Evolutionary conservation across 1,284 basidiomycete species (phyloP), one percentile per base, ranked within the genome.

Genomic region (Ceratobasidium sp.): DNA sequence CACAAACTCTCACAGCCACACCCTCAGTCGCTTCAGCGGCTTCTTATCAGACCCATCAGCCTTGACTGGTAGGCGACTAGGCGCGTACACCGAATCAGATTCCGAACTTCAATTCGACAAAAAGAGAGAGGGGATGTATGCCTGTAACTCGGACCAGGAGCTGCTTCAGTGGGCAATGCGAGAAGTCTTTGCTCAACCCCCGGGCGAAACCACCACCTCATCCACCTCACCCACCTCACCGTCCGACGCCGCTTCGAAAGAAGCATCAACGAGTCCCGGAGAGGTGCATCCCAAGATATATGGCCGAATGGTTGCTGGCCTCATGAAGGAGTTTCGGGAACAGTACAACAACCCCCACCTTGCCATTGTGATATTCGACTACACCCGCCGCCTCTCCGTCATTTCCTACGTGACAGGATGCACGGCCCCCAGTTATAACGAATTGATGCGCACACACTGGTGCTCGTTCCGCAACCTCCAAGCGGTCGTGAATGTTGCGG

Each of bases 381-480:
- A 94, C 80, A 92, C 93, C 0, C 87, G 89, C 59, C 86, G 86
- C 43, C 86, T 89, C 4, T 93, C 92, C 2, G 86, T 91, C 63
- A 85, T 90, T 7, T 93, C 92, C 2, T 96, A 92, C 80, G 90
- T 95, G 31, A 91, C 92, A 79, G 94, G 94, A 2, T 96, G 95
- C 81, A 91, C 92, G 5, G 92, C 93, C 0, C 85, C 86, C 3
- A 92, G 90, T 0, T 96, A 96, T 82, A 95, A 95, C 81, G 92
- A 96, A 81, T 85, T 95, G 39, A 87, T 96, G 51, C 84, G 87
- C 77, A 92, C 91, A 13, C 88, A 88, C 37, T 96, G 95, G 94
- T 82, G 83, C n/a, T 88, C 86, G 75, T 95, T 95, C 84, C 87
- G 87, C 19, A 93, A 96, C 82, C 82, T 95, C 41, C 85, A 87